Conservation (phyloP, 2,329 filamentous ascomycete genomes). For the Lojkania enalia region DNA sequence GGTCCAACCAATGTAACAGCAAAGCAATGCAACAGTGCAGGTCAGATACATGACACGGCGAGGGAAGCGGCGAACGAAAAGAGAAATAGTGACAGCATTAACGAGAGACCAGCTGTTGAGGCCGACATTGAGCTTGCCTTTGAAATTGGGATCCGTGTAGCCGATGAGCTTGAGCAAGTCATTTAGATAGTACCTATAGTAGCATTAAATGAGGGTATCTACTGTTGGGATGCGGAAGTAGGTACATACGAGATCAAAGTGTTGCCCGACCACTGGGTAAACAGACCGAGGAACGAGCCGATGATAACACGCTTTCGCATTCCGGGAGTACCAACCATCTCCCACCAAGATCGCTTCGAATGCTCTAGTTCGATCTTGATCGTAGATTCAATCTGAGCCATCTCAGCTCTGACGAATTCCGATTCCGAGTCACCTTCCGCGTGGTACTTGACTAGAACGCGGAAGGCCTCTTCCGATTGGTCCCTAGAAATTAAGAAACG, state of each 20-base stretch:
- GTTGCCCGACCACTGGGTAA: conserved; percentile 71
- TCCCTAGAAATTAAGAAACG: conserved; percentile 68
- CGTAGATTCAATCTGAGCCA: conserved; percentile 67
- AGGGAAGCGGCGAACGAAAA: conserved; percentile 59
- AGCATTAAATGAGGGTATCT: no score
- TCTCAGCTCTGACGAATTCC: conserved; percentile 67
- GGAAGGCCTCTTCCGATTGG: conserved; percentile 63
- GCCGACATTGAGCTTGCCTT: conserved; percentile 54
- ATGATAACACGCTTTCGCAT: conserved; percentile 67
- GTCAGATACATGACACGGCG: conserved; percentile 60
- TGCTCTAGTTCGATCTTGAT: conserved; percentile 60
- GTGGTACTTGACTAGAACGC: conserved; percentile 65
- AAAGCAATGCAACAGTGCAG: conserved; percentile 40
- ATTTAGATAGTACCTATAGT: conserved; percentile 63
- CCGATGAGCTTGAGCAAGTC: conserved; percentile 64
- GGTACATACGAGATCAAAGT: conserved; percentile 58
- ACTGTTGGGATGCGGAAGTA: neutral
- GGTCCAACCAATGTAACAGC: conserved; percentile 43
- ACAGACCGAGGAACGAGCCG: conserved; percentile 65
- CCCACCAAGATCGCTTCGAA: conserved; percentile 57
- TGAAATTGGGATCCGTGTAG: conserved; percentile 52
- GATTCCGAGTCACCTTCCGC: conserved; percentile 63
- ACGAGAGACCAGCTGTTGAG: conserved; percentile 64
- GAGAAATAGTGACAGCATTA: conserved; percentile 59
- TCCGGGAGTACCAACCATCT: conserved; percentile 64